Evolutionary conservation across 2,329 filamentous ascomycete species (phyloP), one percentile per base, ranked within the genome.

Genomic region (Cyclaneusma minus): DNA sequence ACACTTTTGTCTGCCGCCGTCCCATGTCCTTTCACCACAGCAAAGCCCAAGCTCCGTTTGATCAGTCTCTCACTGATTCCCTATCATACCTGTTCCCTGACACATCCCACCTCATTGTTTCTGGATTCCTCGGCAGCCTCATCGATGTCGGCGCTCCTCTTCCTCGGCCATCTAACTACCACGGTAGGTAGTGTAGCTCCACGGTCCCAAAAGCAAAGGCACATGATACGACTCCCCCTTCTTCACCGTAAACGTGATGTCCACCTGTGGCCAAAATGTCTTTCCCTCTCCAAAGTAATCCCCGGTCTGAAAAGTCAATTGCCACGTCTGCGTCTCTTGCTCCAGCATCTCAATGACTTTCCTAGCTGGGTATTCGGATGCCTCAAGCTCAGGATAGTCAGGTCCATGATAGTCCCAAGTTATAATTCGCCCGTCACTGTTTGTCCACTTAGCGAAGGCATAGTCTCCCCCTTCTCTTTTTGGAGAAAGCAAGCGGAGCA

Each of bases 131-230:
- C n/a, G n/a, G n/a, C n/a, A n/a, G n/a, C n/a, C n/a, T n/a, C n/a
- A n/a, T n/a, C n/a, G n/a, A n/a, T n/a, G n/a, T 20, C 18, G 8
- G 11, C 18, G n/a, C n/a, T n/a, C n/a, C n/a, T n/a, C n/a, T n/a
- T n/a, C n/a, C n/a, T n/a, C n/a, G n/a, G n/a, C 21, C 21, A 16
- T 30, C 33, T 55, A 83, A 48, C 74, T 81, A 10, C 81, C 81
- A 24, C 81, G 59, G 52, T 89, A 89, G 7, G 80, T 87, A 21
- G 76, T 79, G 54, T 83, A 89, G 47, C 75, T 78, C 54, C 74
- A 85, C 16, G 80, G 80, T 36, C 75, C 72, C 53, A 87, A 49
- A 48, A 89, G 46, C 44, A 89, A 51, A 22, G 81, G 81, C 3
- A 89, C 78, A 55, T 89, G 81, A 45, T 80, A 87, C 44, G 77